These are phyloP conservation scores for Stemphylium vesicarium DNA, from an alignment of 2,329 filamentous ascomycete genomes.

Conservation along the genomic window DNA sequence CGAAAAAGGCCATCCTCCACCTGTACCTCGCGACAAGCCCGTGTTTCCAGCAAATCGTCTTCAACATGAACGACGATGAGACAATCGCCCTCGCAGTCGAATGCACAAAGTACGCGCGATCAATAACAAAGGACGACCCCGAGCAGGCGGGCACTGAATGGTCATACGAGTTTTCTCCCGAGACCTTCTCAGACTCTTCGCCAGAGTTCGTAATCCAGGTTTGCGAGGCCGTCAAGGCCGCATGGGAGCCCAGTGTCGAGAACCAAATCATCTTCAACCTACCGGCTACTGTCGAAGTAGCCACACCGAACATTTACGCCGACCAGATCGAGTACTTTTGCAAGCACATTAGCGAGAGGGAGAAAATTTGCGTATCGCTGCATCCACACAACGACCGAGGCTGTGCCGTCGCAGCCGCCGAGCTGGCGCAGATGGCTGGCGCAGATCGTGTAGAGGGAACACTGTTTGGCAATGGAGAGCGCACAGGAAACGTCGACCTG, in stretches of 20 bases:
- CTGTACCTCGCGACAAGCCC: slow-evolving; percentile 96
- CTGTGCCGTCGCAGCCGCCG: slow-evolving; percentile 85
- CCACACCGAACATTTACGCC: slow-evolving; percentile 93
- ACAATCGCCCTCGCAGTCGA: slow-evolving; percentile 80
- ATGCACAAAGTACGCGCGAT: slow-evolving; percentile 85
- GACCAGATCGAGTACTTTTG: slow-evolving; percentile 98
- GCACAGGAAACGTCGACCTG: slow-evolving; percentile 93
- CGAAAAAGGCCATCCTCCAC: slow-evolving; percentile 93
- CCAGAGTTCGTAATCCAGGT: slow-evolving; percentile 82
- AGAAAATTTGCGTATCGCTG: slow-evolving; percentile 86
- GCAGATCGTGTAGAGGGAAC: slow-evolving; percentile 94
- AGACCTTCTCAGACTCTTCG: slow-evolving; percentile 88
- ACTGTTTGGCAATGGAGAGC: slow-evolving; percentile 91
- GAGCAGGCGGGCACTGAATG: slow-evolving; percentile 65
- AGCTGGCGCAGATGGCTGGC: slow-evolving; percentile 94
- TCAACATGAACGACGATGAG: slow-evolving; percentile 84
- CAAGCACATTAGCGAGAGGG: slow-evolving; percentile 78
- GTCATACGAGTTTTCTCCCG: slow-evolving; percentile 83
- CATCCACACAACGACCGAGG: slow-evolving; percentile 96
- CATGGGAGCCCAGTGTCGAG: slow-evolving; percentile 82
- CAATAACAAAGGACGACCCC: slow-evolving; percentile 83
- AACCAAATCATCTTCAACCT: slow-evolving; percentile 95
- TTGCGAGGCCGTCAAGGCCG: slow-evolving; percentile 91
- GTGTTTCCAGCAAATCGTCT: slow-evolving; percentile 92
- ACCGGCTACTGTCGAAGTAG: slow-evolving; percentile 93